Evolutionary conservation across 2,329 filamentous ascomycete species (phyloP).

Genomic region (Ophiostoma triangulosporum): DNA sequence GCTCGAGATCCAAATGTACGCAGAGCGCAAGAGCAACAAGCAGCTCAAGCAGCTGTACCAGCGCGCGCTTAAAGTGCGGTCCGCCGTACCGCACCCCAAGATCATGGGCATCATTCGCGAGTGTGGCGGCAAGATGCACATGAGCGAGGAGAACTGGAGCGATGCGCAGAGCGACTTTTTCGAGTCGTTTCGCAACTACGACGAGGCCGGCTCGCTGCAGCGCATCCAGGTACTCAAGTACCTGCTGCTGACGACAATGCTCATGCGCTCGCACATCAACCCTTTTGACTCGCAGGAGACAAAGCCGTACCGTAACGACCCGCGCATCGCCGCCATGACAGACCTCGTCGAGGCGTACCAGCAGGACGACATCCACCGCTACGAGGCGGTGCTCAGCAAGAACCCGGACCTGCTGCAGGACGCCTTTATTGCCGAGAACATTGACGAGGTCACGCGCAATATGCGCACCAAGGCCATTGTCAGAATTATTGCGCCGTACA

Average conservation of each 20-base stretch:
- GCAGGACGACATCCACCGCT: slow-evolving; percentile 81
- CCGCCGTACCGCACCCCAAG: slow-evolving; percentile 95
- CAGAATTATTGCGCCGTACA: slow-evolving; percentile 90
- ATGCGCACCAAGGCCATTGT: slow-evolving; percentile 94
- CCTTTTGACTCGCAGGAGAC: slow-evolving; percentile 98
- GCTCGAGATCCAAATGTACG: slow-evolving; percentile 97
- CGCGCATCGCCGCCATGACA: slow-evolving; percentile 92
- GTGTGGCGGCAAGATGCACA: slow-evolving; percentile 99
- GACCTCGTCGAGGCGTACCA: slow-evolving; percentile 95
- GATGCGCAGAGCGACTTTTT: slow-evolving; percentile 96
- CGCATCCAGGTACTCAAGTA: slow-evolving; percentile 97
- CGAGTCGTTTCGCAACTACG: slow-evolving; percentile 97
- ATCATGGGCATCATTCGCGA: slow-evolving; percentile 99
- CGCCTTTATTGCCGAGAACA: slow-evolving; percentile 95
- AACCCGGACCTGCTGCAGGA: slow-evolving; percentile 85
- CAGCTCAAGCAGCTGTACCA: slow-evolving; percentile 88
- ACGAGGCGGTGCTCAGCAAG: slow-evolving; percentile 74
- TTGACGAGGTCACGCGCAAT: slow-evolving; percentile 94
- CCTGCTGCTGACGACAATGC: slow-evolving; percentile 88
- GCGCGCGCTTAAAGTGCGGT: slow-evolving; percentile 78
- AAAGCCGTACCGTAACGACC: slow-evolving; percentile 93
- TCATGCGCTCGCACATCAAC: slow-evolving; percentile 97
- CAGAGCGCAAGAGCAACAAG: slow-evolving; percentile 94
- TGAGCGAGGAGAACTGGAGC: slow-evolving; percentile 99
- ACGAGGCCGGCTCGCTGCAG: slow-evolving; percentile 91